Conservation (phyloP, 176 grass and related monocot genomes). For the Themeda triandra region DNA sequence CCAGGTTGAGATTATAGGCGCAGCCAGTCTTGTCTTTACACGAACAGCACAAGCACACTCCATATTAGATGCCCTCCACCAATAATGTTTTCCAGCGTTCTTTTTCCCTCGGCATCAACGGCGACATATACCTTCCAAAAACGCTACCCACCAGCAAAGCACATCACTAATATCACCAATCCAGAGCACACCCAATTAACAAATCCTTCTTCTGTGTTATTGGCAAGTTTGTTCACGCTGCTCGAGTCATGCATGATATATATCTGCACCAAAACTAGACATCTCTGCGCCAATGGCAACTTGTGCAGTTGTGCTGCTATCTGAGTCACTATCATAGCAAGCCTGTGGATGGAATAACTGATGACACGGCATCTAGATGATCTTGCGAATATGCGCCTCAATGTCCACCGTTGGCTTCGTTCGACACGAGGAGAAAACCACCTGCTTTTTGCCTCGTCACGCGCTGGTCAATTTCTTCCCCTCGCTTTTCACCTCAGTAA, state of each 20-base stretch:
- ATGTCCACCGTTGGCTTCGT: constrained; percentile 35
- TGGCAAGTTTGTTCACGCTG: not conserved
- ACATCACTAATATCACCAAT: not conserved
- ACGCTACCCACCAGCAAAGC: constrained; percentile 2
- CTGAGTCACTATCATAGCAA: not conserved
- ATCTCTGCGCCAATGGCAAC: not conserved
- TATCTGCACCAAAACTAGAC: not conserved
- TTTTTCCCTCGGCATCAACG: constrained; percentile 25
- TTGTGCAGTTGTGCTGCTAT: not conserved
- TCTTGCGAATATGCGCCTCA: constrained; percentile 26
- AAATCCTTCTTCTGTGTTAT: not conserved
- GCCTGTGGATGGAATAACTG: not conserved
- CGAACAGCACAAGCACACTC: not conserved
- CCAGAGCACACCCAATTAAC: not conserved
- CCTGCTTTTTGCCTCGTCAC: constrained; percentile 21
- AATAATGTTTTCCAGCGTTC: not conserved
- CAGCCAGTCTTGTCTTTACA: not conserved
- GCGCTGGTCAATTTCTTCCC: not conserved
- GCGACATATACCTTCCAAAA: constrained; percentile 4
- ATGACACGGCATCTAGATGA: not conserved
- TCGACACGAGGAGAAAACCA: not conserved
- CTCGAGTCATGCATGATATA: not conserved
- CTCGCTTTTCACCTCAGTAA: not conserved
- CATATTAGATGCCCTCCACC: not conserved
- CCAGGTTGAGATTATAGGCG: not conserved